Evolutionary conservation across 108 stramenopile genomes (phyloP), one percentile per base, ranked within the genome.

Genomic region (Nitzschia inconspicua): DNA sequence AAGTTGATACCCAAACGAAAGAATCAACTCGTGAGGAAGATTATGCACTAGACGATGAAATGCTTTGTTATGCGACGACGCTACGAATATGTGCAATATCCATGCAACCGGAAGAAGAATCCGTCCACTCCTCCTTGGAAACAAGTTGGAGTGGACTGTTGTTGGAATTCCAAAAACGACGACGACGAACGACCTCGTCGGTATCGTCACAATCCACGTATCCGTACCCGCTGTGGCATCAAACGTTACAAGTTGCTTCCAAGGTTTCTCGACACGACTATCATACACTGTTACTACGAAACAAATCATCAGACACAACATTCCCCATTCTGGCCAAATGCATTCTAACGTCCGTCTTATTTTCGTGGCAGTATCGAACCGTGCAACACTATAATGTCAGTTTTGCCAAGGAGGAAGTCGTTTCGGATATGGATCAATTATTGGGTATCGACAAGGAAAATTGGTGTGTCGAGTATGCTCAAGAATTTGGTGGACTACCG

Each of bases 301-400:
- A 44, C 14, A 8, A 11, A 13, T 3, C 27, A 11, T 9, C 37
- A n/a, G 5, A 28, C 4, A 14, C 14, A 27, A 25, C 34, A 43
- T 20, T 70, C 9, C 46, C 68, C 9, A 55, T 62, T 44, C 47
- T 70, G 53, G 63, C 57, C 18, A 53, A 53, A 26, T 81, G 72
- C 40, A 54, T 52, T 49, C 10, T 81, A 43, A 63, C 48, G 20
- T 60, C 63, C 1, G 23, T 22, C 1, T 30, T 81, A 31, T 31
- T 42, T 61, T 26, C 23, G 1, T n/a, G 69, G 25, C 66, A 73
- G 10, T 68, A 68, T 43, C 46, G 68, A 18, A 57, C 65, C 0
- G 46, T 75, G 14, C 60, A 72, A 57, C 71, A 67, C 25, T 81
- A 77, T 52, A 77, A 76, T 44, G 44, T 47, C 2, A 55, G 49